Evolutionary conservation across 768 basidiomycete genomes (phyloP).

Genomic region (Tricholoma bakamatsutake): DNA sequence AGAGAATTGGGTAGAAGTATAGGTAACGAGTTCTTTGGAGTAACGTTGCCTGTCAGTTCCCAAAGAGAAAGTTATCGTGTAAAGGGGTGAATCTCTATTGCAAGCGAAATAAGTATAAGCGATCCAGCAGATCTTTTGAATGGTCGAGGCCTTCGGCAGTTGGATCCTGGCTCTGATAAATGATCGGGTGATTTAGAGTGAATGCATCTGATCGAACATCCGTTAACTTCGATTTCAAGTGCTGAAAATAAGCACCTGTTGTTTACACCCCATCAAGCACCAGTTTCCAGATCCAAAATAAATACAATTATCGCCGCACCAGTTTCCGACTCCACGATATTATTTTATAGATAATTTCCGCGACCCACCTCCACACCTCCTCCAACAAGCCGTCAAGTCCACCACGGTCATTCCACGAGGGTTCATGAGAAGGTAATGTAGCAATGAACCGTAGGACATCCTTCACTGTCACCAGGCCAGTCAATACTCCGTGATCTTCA

Average conservation of each 20-base stretch:
- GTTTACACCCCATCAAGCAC: not conserved
- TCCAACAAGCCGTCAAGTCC: conserved; percentile 62
- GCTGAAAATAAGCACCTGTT: not conserved
- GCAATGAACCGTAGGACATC: conserved; percentile 88
- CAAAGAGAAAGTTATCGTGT: conserved; percentile 11
- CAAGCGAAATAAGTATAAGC: not conserved
- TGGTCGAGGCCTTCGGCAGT: not conserved
- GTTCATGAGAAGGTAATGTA: conserved; percentile 43
- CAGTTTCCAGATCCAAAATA: not conserved
- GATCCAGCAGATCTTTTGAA: not conserved
- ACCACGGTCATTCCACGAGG: conserved; percentile 56
- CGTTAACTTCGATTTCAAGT: not conserved
- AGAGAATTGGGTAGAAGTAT: conserved; percentile 42
- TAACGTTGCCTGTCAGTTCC: conserved; percentile 31
- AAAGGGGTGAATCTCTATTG: not conserved
- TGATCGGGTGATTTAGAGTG: not conserved
- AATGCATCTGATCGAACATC: not conserved
- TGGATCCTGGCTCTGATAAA: not conserved
- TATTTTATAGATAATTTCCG: conserved; percentile 28
- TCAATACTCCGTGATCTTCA: conserved; percentile 75
- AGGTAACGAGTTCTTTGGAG: conserved; percentile 41
- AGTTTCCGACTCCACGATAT: conserved; percentile 33
- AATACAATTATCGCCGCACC: conserved; percentile 26
- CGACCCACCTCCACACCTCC: conserved; percentile 54
- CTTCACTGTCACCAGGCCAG: conserved; percentile 91